phyloP scores from a whole-genome alignment of 139 green algal genomes.

The Chlorella sorokiniana region DNA sequence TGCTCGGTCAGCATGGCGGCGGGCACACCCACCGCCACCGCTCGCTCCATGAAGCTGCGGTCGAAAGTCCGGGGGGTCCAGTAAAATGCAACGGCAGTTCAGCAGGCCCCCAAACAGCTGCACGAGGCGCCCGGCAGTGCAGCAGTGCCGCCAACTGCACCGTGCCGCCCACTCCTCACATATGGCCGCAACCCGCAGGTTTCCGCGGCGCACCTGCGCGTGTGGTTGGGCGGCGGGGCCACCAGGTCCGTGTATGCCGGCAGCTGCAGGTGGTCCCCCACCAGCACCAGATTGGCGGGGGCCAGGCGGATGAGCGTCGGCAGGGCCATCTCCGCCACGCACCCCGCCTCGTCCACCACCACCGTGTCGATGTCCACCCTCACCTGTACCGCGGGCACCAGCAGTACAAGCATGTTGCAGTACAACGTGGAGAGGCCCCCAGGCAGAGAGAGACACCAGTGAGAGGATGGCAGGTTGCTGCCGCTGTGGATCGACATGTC shows the following conservation, averaged over 20 bases:
- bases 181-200: too few relatives aligned
- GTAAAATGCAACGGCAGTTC: background rate
- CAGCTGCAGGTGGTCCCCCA: conserved; percentile 23
- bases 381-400: background rate
- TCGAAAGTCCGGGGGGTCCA: too few relatives aligned
- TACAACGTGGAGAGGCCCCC: too few relatives aligned
- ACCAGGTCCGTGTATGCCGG: conserved; percentile 8
- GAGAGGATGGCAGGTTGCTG: too few relatives aligned
- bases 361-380: background rate
- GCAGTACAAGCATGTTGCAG: background rate
- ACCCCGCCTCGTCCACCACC: conserved; percentile 16
- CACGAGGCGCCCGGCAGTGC: background rate
- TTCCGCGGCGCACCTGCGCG: background rate
- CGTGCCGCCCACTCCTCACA: too few relatives aligned
- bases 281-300: conserved; percentile 9
- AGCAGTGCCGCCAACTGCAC: background rate
- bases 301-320: background rate
- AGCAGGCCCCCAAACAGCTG: background rate
- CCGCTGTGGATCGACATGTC: too few relatives aligned
- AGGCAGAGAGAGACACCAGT: too few relatives aligned
- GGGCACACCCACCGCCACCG: background rate
- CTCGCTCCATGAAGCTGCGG: conserved; percentile 12
- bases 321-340: conserved; percentile 17
- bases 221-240: conserved; percentile 11
- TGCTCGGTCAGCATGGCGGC: conserved; percentile 12